A percentile compares a stretch with the other conserved stretches of the same genome.
Conservation (phyloP, 805 yeast species). For the Clavispora fructus region DNA sequence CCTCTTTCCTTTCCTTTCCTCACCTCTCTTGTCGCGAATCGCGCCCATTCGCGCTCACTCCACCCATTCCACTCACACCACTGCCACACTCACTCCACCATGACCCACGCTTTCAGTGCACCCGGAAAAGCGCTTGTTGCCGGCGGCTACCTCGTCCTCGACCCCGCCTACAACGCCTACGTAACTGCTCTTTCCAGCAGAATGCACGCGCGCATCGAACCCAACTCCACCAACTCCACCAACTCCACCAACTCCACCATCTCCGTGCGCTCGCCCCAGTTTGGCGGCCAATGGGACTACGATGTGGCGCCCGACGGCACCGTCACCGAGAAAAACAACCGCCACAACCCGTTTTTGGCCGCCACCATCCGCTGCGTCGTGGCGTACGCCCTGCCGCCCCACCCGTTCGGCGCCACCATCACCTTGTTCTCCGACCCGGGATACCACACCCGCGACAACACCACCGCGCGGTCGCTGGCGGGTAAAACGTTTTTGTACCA, state of each 20-base stretch:
- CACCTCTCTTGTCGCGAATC: too few species aligned
- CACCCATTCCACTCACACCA: background rate
- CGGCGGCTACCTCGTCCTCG: slow-evolving; percentile 91
- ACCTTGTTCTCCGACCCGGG: slow-evolving; percentile 80
- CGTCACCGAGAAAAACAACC: slow-evolving; percentile 24
- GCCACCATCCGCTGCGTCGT: slow-evolving; percentile 54
- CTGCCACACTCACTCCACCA: background rate
- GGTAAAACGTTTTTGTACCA: slow-evolving; percentile 55
- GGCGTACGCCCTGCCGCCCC: slow-evolving; percentile 40
- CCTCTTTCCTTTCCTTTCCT: too few species aligned
- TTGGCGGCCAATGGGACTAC: slow-evolving; percentile 69
- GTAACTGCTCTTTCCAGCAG: slow-evolving; percentile 86
- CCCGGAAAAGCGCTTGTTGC: slow-evolving; percentile 94
- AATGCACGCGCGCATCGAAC: slow-evolving; percentile 67
- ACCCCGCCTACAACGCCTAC: slow-evolving; percentile 66
- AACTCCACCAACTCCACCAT: slow-evolving; percentile 31
- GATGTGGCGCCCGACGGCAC: slow-evolving; percentile 14
- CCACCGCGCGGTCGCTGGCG: slow-evolving; percentile 27
- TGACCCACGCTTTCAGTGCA: slow-evolving; percentile 65
- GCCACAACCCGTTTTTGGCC: slow-evolving; percentile 68
- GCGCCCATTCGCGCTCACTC: too few species aligned
- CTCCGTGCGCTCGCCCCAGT: slow-evolving; percentile 69
- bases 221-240: background rate
- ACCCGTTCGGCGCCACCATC: slow-evolving; percentile 35
- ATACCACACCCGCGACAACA: slow-evolving; percentile 71